Conservation (phyloP, 179 eudicot species). For the Nepenthes alata region DNA sequence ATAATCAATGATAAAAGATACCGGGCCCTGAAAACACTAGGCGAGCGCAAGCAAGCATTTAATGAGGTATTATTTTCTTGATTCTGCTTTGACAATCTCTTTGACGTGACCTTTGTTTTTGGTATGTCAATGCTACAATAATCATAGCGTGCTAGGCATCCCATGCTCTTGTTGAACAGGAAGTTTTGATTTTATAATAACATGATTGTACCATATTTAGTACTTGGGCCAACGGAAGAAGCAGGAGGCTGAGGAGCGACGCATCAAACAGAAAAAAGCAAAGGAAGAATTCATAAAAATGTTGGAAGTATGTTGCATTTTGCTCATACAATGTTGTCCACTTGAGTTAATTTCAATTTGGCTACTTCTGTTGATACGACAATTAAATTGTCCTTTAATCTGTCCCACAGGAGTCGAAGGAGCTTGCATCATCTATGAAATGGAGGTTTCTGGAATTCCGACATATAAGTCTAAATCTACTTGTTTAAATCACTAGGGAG, state of each 20-base stretch:
- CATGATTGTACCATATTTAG: slow-evolving; percentile 14
- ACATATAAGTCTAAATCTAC: background rate
- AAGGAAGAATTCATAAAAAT: slow-evolving; percentile 80
- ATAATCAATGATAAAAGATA: slow-evolving; percentile 89
- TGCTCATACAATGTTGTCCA: background rate
- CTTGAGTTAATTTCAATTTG: background rate
- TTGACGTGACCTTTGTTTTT: background rate
- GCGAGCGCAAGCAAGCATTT: slow-evolving; percentile 94
- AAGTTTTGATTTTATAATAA: too few species aligned
- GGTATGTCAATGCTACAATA: too few species aligned
- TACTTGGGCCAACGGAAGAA: slow-evolving; percentile 92
- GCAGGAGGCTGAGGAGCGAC: slow-evolving; percentile 89
- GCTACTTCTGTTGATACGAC: background rate
- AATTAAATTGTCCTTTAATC: slow-evolving; percentile 4
- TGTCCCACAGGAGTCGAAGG: slow-evolving; percentile 56
- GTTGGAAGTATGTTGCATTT: slow-evolving; percentile 64
- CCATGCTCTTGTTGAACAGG: too few species aligned
- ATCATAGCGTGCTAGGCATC: too few species aligned
- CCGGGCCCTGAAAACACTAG: slow-evolving; percentile 80
- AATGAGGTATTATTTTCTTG: slow-evolving; percentile 56
- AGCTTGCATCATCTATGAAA: slow-evolving; percentile 69
- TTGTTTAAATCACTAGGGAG: background rate
- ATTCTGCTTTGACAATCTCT: background rate
- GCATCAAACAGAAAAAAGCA: slow-evolving; percentile 80
- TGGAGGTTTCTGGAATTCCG: slow-evolving; percentile 58